Base-by-base conservation (phyloP, 1,284 basidiomycete species). In the Pascua sp. region DNA sequence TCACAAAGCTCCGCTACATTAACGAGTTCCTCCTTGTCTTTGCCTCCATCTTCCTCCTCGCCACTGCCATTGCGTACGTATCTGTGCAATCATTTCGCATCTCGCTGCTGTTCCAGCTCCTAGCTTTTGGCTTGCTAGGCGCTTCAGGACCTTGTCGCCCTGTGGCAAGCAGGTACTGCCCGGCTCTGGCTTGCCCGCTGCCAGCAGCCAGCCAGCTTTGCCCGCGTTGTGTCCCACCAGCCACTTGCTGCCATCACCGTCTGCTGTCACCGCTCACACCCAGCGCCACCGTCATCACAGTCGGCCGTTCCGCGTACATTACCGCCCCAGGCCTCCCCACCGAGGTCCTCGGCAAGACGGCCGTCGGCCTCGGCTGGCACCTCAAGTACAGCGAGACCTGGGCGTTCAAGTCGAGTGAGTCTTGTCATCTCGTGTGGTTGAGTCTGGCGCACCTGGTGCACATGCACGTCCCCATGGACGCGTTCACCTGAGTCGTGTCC, bases 21-120 rank as follows among this genome's bases (percentile, higher is more conserved):
- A 54, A 56, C 49, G 56, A 62, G 56, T n/a, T 48, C 36, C 42
- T 55, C 24, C 47, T 62, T 40, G 55, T 42, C 49, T 37, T 59
- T 15, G 42, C 47, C 17, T 42, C 49, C 11, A 11, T 59, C 11
- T 53, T 56, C 49, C 42, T 62, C 44, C 57, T 62, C 49, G 60
- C 51, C 17, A 45, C 37, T 10, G 41, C 47, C 37, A 59, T 59
- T 15, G 51, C 56, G n/a, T 40, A 11, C 3, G 24, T 32, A 32
- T 7, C 24, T 3, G 24, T 32, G 7, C 7, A 42, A 16, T 42
- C 15, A 9, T 8, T 13, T 5, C 12, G 8, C n/a, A n/a, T n/a
- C 42, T 9, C 1, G 10, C 42, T 13, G 11, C 8, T 8, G n/a
- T n/a, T n/a, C n/a, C n/a, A n/a, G n/a, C n/a, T n/a, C n/a, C n/a